Base-by-base conservation (phyloP, 179 eudicot genomes). In the Nepenthes alata region DNA sequence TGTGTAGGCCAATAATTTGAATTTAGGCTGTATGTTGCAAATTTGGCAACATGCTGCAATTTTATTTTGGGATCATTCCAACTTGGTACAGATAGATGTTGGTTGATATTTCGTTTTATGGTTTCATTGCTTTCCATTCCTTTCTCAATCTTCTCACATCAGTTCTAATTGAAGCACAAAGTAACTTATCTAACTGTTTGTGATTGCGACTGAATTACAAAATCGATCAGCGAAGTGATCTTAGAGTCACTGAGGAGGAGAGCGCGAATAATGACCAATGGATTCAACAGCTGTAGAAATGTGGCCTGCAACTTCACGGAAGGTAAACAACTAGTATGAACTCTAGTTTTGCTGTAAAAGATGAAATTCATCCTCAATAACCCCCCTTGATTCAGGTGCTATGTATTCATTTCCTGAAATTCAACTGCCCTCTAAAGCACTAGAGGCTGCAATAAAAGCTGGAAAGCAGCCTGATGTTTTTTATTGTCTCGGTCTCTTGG, bases 341-440 rank as follows among this genome's bases (percentile, higher is more conserved):
- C 35, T 59, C 35, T 47, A 47, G 50, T 8, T 47, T 47, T 47
- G 10, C 50, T 47, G 50, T 47, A 8, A 47, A 25, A 25, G 25
- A 25, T 25, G 25, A 25, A 25, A 25, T 25, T 47, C 50, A 47
- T 47, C 50, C 11, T 6, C 35, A 38, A 37, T 60, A 34, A 39
- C 35, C 5, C 34, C 1, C 57, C 65, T 60, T 34, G 45, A 62
- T 71, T 45, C 73, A 93, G 98, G 98, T 53, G 97, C 98, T 51
- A 93, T 93, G 98, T 89, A 93, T 81, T 93, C 98, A 14, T 93
- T 93, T 75, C 98, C 98, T 58, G 97, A 93, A 85, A 83, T 93
- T 64, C 83, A 84, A 55, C 75, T 89, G 74, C 97, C 98, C 60
- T 88, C 90, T 11, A 89, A 66, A 78, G 94, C 95, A 51, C 67